Base-by-base conservation (phyloP, 1,284 basidiomycete genomes). In the Bjerkandera adusta region DNA sequence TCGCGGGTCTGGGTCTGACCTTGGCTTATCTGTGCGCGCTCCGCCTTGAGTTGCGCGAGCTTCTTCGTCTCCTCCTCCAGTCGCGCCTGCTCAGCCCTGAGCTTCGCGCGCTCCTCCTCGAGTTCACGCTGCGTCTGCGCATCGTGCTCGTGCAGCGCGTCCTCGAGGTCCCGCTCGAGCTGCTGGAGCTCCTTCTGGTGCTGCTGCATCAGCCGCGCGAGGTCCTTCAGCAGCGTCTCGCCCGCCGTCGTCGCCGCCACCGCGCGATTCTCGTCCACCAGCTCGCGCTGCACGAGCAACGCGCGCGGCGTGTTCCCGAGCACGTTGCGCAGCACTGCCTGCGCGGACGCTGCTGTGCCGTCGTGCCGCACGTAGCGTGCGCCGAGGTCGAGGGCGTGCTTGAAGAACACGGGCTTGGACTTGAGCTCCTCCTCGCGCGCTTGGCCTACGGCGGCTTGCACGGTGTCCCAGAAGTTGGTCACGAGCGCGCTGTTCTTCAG, bases 401-500 rank as follows among this genome's bases (percentile, higher is more conserved):
- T 56, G 54, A 60, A 56, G 42, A 57, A 52, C 27, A 29, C 16
- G 36, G 44, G 46, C 11, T 49, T 51, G 4, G 42, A 34, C 13
- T 22, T 32, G 7, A 60, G 51, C 45, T 57, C 56, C 10, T 40
- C 16, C 43, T 54, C 51, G 12, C 56, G 51, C 13, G 32, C 35
- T 2, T 30, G 27, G 16, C 55, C 49, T 7, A 45, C 15, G 20
- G 41, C 36, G 3, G 55, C 55, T 36, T 66, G 63, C 33, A 73
- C 65, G 44, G 64, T 61, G n/a, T 67, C 67, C 77, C 77, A 80
- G 72, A 75, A 76, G 46, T 68, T 78, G 39, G 75, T 78, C 20
- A 71, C 69, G 49, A 79, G 67, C 22, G 73, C 60, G 26, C 76
- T 72, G 29, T 56, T 52, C 29, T 13, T 7, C n/a, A 58, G 53